These are phyloP conservation scores for Ploettnerulaceae sp. DNA, from an alignment of 2,329 filamentous ascomycete species.

Conservation along the genomic window DNA sequence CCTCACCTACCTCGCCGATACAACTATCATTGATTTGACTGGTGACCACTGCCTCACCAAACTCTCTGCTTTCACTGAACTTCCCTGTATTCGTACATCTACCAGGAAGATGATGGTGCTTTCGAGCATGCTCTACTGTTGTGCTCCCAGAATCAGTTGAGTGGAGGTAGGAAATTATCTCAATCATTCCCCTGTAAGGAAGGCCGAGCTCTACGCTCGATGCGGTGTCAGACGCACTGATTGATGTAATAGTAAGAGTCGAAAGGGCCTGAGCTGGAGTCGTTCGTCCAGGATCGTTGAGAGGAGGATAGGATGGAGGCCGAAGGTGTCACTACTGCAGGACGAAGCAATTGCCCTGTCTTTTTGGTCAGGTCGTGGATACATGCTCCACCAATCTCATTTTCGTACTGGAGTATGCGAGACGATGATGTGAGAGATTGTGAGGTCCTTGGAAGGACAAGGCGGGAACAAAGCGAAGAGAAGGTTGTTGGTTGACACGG, in stretches of 20 bases:
- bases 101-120: too few relatives aligned
- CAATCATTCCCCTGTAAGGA: conserved; percentile 54
- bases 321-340: conserved; percentile 48
- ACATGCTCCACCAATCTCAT: neutral
- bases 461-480: too few relatives aligned
- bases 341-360: conserved; percentile 20
- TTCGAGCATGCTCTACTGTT: conserved; percentile 20
- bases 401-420: too few relatives aligned
- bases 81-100: too few relatives aligned
- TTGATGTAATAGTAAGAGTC: conserved; percentile 47
- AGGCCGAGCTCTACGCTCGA: conserved; percentile 48
- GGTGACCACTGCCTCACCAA: conserved; percentile 13
- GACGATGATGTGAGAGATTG: too few relatives aligned
- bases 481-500: neutral
- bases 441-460: too few relatives aligned
- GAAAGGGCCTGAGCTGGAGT: conserved; percentile 42
- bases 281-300: conserved; percentile 26
- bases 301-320: conserved; percentile 49
- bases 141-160: conserved; percentile 20
- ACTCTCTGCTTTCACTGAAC: neutral
- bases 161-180: conserved; percentile 48
- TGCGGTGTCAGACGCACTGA: conserved; percentile 49
- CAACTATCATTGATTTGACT: conserved; percentile 19
- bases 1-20: conserved; percentile 7
- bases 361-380: too few relatives aligned